Evolutionary conservation across 148 eudicot species (phyloP).

Genomic region (Pouteria glomerata): DNA sequence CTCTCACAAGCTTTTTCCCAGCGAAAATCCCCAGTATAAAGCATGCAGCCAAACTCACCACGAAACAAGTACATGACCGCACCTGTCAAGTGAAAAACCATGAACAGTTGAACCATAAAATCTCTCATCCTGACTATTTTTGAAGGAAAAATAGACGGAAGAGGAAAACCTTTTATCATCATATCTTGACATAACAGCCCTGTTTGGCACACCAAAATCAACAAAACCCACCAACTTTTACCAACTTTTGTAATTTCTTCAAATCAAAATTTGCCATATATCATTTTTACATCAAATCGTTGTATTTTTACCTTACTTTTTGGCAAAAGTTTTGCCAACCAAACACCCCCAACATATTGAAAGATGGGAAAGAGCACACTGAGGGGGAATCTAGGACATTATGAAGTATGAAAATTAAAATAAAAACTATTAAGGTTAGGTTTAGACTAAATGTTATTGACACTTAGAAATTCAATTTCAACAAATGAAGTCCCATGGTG

Average conservation of each 20-base stretch:
- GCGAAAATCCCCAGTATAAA: slow-evolving; percentile 86
- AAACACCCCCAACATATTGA: background rate
- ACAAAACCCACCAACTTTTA: no score
- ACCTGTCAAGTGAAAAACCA: slow-evolving; percentile 33
- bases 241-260: no score
- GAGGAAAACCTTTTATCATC: background rate
- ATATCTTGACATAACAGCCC: background rate
- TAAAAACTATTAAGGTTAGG: background rate
- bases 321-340: no score
- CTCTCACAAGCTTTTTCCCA: slow-evolving; percentile 60
- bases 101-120: background rate
- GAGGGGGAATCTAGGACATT: background rate
- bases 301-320: no score
- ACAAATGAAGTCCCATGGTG: background rate
- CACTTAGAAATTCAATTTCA: background rate
- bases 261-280: no score
- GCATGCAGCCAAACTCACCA: slow-evolving; percentile 72
- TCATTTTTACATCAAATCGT: no score
- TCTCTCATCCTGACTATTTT: background rate
- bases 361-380: background rate
- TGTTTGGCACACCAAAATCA: no score
- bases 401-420: background rate
- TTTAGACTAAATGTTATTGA: background rate
- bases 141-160: background rate
- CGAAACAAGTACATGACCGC: slow-evolving; percentile 82